Evolutionary conservation across 345 rosid genomes (phyloP).

Genomic region (Psidium friedrichsthalianum): DNA sequence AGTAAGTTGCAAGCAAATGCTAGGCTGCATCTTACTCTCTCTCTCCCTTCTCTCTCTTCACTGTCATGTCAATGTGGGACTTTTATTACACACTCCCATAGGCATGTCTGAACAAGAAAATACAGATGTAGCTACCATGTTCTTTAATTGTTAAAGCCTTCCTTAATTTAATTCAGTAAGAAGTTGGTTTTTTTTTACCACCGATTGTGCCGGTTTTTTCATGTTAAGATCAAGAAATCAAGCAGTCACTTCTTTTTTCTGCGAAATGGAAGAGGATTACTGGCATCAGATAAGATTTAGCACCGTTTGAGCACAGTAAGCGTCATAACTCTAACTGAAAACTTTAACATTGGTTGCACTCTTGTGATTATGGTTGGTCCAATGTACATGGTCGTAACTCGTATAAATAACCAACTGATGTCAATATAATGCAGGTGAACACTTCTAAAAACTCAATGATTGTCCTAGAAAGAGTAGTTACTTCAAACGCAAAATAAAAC

Average conservation of each 20-base stretch:
- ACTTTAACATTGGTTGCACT: neutral
- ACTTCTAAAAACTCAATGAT: neutral
- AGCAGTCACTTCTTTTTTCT: neutral
- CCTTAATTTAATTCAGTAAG: neutral
- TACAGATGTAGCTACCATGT: neutral
- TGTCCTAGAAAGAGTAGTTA: no score
- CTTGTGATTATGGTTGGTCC: neutral
- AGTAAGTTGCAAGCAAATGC: accelerated
- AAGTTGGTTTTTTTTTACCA: neutral
- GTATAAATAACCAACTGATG: neutral
- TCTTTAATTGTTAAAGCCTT: neutral
- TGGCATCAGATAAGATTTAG: neutral
- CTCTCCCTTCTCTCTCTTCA: neutral
- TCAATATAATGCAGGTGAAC: no score
- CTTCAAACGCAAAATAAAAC: no score
- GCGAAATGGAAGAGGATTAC: neutral
- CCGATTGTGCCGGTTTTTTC: neutral
- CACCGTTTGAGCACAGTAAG: neutral
- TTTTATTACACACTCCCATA: neutral
- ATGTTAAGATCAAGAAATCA: neutral
- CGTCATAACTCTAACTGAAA: neutral
- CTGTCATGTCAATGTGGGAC: neutral
- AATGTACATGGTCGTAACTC: neutral
- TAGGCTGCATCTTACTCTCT: neutral
- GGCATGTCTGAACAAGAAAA: neutral